Base-by-base conservation (phyloP, 768 basidiomycete genomes). In the Leccinum olivaceopallidum region DNA sequence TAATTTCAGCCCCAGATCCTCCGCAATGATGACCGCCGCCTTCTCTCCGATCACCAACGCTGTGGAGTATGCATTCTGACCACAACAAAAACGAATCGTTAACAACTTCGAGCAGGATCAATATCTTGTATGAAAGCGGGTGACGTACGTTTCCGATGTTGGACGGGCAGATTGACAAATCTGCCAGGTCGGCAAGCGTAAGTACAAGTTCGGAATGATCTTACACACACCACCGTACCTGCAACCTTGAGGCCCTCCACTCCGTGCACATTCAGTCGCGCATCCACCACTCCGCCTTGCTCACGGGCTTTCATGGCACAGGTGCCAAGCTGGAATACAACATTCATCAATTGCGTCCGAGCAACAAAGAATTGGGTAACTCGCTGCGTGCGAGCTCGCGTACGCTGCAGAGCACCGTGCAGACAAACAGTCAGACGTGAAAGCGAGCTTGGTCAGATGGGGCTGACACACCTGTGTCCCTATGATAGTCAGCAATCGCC, bases 281-380 rank as follows among this genome's bases (percentile, higher is more conserved):
- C 30, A 53, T 67, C 58, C 2, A 65, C 57, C 7, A 65, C 65
- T 6, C 65, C 60, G 16, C 59, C 59, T 28, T 57, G 44, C 3
- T 37, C 36, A 36, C 37, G 62, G 8, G 54, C 2, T 22, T 87
- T 87, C 88, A 89, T 89, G 1, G 87, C 80, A 58, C 86, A 88
- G 0, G 87, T 89, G 34, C 87, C 52, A 20, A 53, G 52, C 52
- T 53, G 22, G 52, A 53, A 16, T 16, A 50, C 16, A 14, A 4
- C 7, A 24, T 50, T 8, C 24, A 26, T 50, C 7, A 16, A 50
- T 16, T 16, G 20, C 6, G 13, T 50, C 13, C 7, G 22, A 50
- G 12, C 2, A 24, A 24, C 9, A 48, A 48, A 3, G 6, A 14
- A 42, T 42, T 9, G 18, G 39, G 7, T 10, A 47, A 13, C 44